Base-by-base conservation (phyloP, 2,329 filamentous ascomycete genomes). In the Venturia pyrina region DNA sequence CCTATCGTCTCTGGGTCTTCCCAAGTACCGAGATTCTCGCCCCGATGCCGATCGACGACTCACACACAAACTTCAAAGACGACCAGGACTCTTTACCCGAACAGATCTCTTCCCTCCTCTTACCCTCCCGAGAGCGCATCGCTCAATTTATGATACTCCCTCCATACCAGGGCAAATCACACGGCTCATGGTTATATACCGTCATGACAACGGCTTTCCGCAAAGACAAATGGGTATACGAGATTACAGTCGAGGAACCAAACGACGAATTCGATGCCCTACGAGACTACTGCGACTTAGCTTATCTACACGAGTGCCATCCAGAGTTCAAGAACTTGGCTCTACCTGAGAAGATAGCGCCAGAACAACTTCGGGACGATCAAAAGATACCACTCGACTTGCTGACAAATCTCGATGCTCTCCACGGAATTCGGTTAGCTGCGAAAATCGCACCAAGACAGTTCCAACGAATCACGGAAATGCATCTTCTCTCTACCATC, bases 101-200 rank as follows among this genome's bases (percentile, higher is more conserved):
- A 65, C 50, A 28, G 13, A 32, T 63, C n/a, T 64, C 60, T 28
- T 6, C 61, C 10, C 84, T 81, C 5, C 79, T 87, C 62, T 82
- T 93, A 1, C 89, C 90, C 15, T 89, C 88, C 71, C 87, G 93
- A 48, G 86, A 91, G 67, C 85, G 96, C 57, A 90, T 99, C 69
- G 96, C 93, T 0, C 95, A 99, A 75, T 98, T 98, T 76, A 74
- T 99, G 68, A 88, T 99, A 68, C 81, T 99, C 13, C 93, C 93
- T 1, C 89, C 91, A 6, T 96, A 91, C 75, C 93, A 97, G 74
- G 83, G 85, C 68, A 85, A 87, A 68, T 92, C 92, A 19, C 87
- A 93, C 62, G 95, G 93, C 44, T 84, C 87, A 13, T 83, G 86
- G 53, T 85, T 99, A 48, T 99, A 98, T 80, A 86, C 87, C 67